phyloP scores from a whole-genome alignment of 192 early-diverging fungal species.

The Backusella westeae region DNA sequence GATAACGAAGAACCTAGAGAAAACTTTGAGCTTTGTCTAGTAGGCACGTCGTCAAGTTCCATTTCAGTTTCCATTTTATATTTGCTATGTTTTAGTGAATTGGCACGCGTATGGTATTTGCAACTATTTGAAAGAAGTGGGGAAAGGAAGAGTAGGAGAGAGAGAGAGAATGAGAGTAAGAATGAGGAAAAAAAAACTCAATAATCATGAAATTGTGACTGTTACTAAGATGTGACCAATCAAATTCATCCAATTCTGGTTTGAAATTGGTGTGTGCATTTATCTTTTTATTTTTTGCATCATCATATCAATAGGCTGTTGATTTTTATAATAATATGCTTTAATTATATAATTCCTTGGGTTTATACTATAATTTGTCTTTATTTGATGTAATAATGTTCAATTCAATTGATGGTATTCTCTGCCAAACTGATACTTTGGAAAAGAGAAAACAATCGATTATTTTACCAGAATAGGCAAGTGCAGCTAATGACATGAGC shows the following conservation, averaged over 20 bases:
- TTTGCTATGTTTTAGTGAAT: not conserved
- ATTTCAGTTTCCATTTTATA: not conserved
- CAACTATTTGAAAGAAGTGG: not conserved
- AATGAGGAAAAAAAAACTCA: not conserved
- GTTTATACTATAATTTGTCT: too few relatives aligned
- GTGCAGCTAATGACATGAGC: too few relatives aligned
- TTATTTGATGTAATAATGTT: not conserved
- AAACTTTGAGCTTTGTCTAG: constrained; percentile 33
- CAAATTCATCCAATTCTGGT: not conserved
- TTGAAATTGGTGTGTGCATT: not conserved
- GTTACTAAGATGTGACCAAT: not conserved
- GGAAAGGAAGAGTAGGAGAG: not conserved
- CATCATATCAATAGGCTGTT: too few relatives aligned
- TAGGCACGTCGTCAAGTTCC: constrained; percentile 14
- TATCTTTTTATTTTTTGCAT: not conserved
- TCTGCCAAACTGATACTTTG: not conserved
- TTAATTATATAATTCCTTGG: too few relatives aligned
- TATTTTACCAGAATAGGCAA: not conserved
- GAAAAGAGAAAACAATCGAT: not conserved
- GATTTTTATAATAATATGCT: not conserved
- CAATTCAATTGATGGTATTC: not conserved
- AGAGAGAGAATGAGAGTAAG: not conserved
- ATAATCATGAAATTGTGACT: not conserved
- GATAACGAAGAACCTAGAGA: constrained; percentile 35
- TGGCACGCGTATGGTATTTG: not conserved